Evolutionary conservation across 2,329 filamentous ascomycete genomes (phyloP).

Genomic region (Apiospora arundinis): DNA sequence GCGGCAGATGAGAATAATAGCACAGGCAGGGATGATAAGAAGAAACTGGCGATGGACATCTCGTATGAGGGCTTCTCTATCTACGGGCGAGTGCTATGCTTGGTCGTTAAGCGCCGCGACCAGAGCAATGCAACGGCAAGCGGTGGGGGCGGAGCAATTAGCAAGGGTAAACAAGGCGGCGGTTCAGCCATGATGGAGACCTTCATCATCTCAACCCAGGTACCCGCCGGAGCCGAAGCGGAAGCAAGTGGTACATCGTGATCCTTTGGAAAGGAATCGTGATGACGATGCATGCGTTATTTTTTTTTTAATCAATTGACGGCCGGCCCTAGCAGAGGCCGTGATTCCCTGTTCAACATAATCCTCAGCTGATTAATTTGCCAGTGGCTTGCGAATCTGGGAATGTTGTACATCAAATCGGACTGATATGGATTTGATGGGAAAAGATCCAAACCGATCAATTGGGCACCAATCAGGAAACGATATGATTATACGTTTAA

Average conservation of each 20-base stretch:
- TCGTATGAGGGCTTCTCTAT: conserved; percentile 96
- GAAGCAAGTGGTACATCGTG: conserved; percentile 8
- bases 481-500: background rate
- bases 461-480: background rate
- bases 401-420: background rate
- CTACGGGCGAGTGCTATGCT: conserved; percentile 88
- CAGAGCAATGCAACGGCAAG: conserved; percentile 38
- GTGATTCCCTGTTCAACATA: background rate
- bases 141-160: conserved; percentile 35
- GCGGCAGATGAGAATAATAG: conserved; percentile 31
- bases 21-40: conserved; percentile 72
- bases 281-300: background rate
- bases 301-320: background rate
- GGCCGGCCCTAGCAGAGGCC: background rate
- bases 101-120: conserved; percentile 83
- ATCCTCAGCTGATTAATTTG: conserved; percentile 6
- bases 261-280: background rate
- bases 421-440: background rate
- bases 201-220: conserved; percentile 83
- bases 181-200: conserved; percentile 81
- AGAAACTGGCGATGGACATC: conserved; percentile 86
- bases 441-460: background rate
- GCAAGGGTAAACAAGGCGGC: conserved; percentile 35
- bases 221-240: conserved; percentile 47
- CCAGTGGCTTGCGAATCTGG: background rate